Conservation (phyloP, 2,329 filamentous ascomycete species). For the Teratosphaeria epicoccoides region DNA sequence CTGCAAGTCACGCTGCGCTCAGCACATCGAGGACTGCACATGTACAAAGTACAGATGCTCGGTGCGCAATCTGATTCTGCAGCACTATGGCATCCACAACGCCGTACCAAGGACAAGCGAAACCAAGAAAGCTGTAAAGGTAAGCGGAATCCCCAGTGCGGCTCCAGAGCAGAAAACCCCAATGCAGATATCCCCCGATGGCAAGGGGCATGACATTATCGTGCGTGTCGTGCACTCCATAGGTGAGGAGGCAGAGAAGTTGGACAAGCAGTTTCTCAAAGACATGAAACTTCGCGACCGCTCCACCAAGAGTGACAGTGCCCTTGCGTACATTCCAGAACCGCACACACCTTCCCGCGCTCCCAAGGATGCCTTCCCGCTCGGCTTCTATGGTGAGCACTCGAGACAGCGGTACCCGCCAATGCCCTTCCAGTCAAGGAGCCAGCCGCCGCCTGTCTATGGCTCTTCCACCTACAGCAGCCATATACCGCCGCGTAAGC, state of each 20-base stretch:
- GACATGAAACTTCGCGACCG: background rate
- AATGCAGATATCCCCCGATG: background rate
- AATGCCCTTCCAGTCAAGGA: background rate
- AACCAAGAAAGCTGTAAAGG: background rate
- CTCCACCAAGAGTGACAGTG: conserved; percentile 3
- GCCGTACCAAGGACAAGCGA: background rate
- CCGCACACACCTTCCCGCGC: conserved; percentile 5
- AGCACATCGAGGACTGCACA: conserved; percentile 1
- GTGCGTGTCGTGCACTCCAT: background rate
- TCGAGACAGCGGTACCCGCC: conserved; percentile 13
- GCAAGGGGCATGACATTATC: background rate
- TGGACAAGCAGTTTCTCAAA: conserved; percentile 1
- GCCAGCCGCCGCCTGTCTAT: background rate
- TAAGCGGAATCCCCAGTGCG: background rate
- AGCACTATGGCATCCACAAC: conserved; percentile 1
- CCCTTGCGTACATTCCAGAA: conserved; percentile 10
- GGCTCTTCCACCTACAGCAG: conserved; percentile 2
- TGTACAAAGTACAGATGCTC: background rate
- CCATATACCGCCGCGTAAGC: conserved; percentile 7
- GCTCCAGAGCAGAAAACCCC: background rate
- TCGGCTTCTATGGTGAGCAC: conserved; percentile 12
- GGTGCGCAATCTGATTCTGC: background rate
- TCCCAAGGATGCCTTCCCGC: conserved; percentile 11
- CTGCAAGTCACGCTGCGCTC: background rate
- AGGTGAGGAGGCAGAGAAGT: background rate